These are phyloP conservation scores for Primulina huaijiensis DNA, from an alignment of 257 asterid species.

Conservation along the genomic window DNA sequence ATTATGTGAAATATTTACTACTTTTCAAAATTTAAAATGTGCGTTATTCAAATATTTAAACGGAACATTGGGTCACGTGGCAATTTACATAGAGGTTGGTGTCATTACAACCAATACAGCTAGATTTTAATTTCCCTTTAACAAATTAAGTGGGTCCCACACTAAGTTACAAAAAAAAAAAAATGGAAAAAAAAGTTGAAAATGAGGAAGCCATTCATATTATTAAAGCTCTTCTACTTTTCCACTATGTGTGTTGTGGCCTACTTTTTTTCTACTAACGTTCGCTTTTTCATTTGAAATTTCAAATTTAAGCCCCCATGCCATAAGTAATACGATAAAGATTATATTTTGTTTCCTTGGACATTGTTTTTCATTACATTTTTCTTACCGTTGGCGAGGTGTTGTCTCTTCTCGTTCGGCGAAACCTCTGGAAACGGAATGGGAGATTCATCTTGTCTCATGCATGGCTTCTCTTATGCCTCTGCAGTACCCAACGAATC, in stretches of 20 bases:
- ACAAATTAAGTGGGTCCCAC: not conserved
- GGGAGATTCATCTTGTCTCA: slow-evolving; percentile 83
- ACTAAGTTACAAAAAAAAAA: too few relatives aligned
- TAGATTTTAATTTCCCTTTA: too few relatives aligned
- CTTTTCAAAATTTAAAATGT: too few relatives aligned
- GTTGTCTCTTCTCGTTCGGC: slow-evolving; percentile 19
- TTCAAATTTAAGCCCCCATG: slow-evolving; percentile 48
- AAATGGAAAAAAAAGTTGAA: too few relatives aligned
- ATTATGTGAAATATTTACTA: too few relatives aligned
- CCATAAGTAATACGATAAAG: slow-evolving; percentile 16
- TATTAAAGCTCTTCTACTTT: not conserved
- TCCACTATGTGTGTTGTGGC: not conserved
- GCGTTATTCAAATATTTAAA: too few relatives aligned
- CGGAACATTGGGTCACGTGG: too few relatives aligned
- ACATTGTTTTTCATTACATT: slow-evolving; percentile 15
- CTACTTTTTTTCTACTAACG: slow-evolving; percentile 5
- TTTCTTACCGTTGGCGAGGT: slow-evolving; percentile 12
- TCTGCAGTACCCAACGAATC: slow-evolving; percentile 61
- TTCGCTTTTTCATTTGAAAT: slow-evolving; percentile 61
- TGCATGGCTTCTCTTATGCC: slow-evolving; percentile 75
- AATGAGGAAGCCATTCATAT: not conserved
- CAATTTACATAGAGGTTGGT: too few relatives aligned
- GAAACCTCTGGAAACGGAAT: slow-evolving; percentile 29
- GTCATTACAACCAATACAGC: not conserved
- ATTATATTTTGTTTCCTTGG: slow-evolving; percentile 16